These are phyloP conservation scores for Rhizopus microsporus DNA, from an alignment of 371 early-diverging fungal species.

Conservation along the genomic window DNA sequence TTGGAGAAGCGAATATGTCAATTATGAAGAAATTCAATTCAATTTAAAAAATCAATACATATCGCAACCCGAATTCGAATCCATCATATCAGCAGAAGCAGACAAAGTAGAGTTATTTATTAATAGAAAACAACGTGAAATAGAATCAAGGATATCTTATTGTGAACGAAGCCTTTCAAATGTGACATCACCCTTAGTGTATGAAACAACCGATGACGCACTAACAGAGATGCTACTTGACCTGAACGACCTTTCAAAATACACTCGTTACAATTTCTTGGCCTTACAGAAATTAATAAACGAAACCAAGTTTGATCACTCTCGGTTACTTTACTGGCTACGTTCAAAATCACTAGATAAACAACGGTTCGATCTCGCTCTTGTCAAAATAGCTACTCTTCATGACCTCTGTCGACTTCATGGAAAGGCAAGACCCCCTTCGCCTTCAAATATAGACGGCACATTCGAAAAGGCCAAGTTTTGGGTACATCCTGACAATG, in stretches of 20 bases:
- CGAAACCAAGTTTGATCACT: slow-evolving; percentile 12
- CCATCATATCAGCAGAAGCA: slow-evolving; percentile 81
- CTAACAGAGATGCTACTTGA: slow-evolving; percentile 82
- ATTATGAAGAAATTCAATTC: slow-evolving; percentile 79
- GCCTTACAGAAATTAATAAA: slow-evolving; percentile 94
- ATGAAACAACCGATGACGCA: slow-evolving; percentile 69
- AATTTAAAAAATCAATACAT: slow-evolving; percentile 65
- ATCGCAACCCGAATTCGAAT: slow-evolving; percentile 79
- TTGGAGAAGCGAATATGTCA: slow-evolving; percentile 86
- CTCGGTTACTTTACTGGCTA: slow-evolving; percentile 48
- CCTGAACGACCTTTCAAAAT: slow-evolving; percentile 89
- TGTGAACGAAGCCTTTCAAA: slow-evolving; percentile 54
- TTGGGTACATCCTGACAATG: slow-evolving; percentile 99
- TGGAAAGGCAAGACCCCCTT: slow-evolving; percentile 58
- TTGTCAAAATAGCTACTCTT: slow-evolving; percentile 85
- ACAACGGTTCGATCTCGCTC: slow-evolving; percentile 75
- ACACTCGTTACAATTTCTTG: slow-evolving; percentile 92
- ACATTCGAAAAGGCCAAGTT: slow-evolving; percentile 94
- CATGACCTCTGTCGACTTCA: slow-evolving; percentile 85
- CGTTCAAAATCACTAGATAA: slow-evolving; percentile 37
- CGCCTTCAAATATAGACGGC: slow-evolving; percentile 64
- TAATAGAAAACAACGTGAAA: slow-evolving; percentile 80
- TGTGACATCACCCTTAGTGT: slow-evolving; percentile 29
- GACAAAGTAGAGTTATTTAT: slow-evolving; percentile 72
- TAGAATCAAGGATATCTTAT: slow-evolving; percentile 82